phyloP scores from a whole-genome alignment of 805 yeast genomes.

The Danielia oregonensis region DNA sequence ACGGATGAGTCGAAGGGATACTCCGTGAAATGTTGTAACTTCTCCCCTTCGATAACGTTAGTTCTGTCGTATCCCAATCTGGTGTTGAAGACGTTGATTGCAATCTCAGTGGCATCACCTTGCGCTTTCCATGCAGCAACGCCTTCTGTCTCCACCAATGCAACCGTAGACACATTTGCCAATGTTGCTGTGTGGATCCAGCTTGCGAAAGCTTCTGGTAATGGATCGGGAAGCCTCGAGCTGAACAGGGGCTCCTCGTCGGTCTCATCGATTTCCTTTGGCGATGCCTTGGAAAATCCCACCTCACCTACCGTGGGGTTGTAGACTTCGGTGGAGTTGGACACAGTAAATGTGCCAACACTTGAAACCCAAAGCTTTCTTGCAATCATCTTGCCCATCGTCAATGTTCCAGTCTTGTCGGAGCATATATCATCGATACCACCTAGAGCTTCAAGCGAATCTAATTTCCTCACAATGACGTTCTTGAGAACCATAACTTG shows the following conservation, averaged over 20 bases:
- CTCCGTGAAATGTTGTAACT: slow-evolving; percentile 50
- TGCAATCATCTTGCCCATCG: slow-evolving; percentile 38
- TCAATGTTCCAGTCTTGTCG: slow-evolving; percentile 39
- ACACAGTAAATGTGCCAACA: slow-evolving; percentile 30
- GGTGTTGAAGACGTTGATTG: slow-evolving; percentile 73
- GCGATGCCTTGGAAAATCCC: slow-evolving; percentile 24
- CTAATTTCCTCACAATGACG: slow-evolving; percentile 36
- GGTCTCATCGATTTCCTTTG: slow-evolving; percentile 24
- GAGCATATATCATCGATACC: slow-evolving; percentile 39
- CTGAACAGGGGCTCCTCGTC: slow-evolving; percentile 39
- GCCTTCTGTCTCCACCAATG: slow-evolving; percentile 22
- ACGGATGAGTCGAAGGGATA: slow-evolving; percentile 73
- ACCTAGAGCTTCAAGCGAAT: slow-evolving; percentile 37
- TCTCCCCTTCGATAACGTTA: slow-evolving; percentile 3
- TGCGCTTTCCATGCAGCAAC: slow-evolving; percentile 35
- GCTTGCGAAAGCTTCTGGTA: slow-evolving; percentile 16
- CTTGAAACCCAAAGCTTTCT: slow-evolving; percentile 34
- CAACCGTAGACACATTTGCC: slow-evolving; percentile 40
- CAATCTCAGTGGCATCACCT: slow-evolving; percentile 90
- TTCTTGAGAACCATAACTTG: slow-evolving; percentile 34
- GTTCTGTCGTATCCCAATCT: slow-evolving; percentile 51
- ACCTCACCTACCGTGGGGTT: slow-evolving; percentile 42
- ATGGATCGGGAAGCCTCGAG: slow-evolving; percentile 21
- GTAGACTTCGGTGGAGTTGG: slow-evolving; percentile 31
- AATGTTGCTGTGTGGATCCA: slow-evolving; percentile 36